Conservation (phyloP, 768 basidiomycete genomes). For the Galerina sulciceps region DNA sequence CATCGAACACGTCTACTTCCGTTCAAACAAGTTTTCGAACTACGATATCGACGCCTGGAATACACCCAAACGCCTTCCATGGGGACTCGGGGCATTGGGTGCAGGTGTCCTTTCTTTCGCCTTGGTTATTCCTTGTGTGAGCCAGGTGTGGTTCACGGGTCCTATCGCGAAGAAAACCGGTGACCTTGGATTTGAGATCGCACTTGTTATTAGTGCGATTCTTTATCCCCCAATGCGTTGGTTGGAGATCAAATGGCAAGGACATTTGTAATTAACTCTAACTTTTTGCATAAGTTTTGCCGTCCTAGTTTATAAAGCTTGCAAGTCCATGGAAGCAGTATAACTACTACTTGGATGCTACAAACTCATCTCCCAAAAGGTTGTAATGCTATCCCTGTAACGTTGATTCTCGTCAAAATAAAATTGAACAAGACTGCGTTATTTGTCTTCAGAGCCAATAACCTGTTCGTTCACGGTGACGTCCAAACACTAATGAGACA, state of each 20-base stretch:
- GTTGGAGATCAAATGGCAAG: constrained; percentile 43
- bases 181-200: constrained; percentile 85
- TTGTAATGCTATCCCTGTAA: too few relatives aligned
- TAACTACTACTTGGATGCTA: too few relatives aligned
- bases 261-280: constrained; percentile 7
- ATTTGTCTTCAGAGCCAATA: too few relatives aligned
- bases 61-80: constrained; percentile 56
- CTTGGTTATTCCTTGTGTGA: constrained; percentile 70
- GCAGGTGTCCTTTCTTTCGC: constrained; percentile 59
- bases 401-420: too few relatives aligned
- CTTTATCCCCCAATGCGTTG: constrained; percentile 63
- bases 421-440: too few relatives aligned
- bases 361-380: too few relatives aligned
- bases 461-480: too few relatives aligned
- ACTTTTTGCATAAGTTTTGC: neutral
- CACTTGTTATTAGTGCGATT: constrained; percentile 58
- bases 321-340: too few relatives aligned
- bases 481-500: too few relatives aligned
- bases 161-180: constrained; percentile 72
- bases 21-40: constrained; percentile 46
- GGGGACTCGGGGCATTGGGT: constrained; percentile 67
- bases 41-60: constrained; percentile 70
- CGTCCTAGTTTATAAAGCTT: too few relatives aligned
- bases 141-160: constrained; percentile 79
- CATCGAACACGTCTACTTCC: constrained; percentile 71